These are phyloP conservation scores for Castanopsis chinensis DNA, from an alignment of 306 rosid species.

Conservation along the genomic window DNA sequence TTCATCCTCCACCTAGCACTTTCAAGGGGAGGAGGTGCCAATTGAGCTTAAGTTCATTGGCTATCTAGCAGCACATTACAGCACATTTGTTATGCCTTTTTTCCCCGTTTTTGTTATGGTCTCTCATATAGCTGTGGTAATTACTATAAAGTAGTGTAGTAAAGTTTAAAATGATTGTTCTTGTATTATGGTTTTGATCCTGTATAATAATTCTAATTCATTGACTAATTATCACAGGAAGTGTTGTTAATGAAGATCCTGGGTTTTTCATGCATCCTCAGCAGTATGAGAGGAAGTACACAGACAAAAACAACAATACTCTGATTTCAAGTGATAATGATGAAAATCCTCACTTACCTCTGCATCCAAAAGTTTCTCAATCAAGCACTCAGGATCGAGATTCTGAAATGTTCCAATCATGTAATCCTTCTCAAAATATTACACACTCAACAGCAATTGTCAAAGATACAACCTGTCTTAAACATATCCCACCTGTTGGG, in stretches of 20 bases:
- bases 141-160: not conserved
- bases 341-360: slow-evolving; percentile 35
- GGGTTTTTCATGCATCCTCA: slow-evolving; percentile 50
- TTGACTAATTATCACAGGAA: slow-evolving; percentile 26
- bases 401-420: slow-evolving; percentile 42
- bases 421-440: slow-evolving; percentile 45
- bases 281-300: slow-evolving; percentile 46
- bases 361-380: slow-evolving; percentile 41
- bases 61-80: not conserved
- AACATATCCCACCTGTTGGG: slow-evolving; percentile 39
- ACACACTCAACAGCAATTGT: slow-evolving; percentile 35
- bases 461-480: slow-evolving; percentile 50
- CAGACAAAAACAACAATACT: slow-evolving; percentile 45
- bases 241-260: slow-evolving; percentile 40
- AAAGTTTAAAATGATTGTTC: not conserved
- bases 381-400: slow-evolving; percentile 40
- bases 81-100: not conserved
- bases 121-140: not conserved
- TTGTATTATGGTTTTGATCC: slow-evolving; percentile 18
- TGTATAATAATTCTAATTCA: not conserved
- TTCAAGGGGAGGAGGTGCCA: too few species aligned
- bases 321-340: slow-evolving; percentile 42
- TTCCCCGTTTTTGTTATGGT: not conserved
- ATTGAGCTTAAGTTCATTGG: too few species aligned
- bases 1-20: too few species aligned